Conservation (phyloP, 2,329 filamentous ascomycete genomes). For the Calycina herbarum region DNA sequence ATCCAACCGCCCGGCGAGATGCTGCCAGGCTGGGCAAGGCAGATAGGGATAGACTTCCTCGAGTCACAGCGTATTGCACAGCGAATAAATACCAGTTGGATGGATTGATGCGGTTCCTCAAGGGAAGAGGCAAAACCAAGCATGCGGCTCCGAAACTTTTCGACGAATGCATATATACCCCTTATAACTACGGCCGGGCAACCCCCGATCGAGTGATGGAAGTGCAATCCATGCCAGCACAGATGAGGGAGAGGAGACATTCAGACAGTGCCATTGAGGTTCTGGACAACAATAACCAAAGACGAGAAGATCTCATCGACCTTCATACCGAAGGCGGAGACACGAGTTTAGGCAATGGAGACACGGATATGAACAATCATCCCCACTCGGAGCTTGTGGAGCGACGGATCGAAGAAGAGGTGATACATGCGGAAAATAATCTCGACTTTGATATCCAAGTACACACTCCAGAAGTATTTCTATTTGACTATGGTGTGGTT, state of each 20-base stretch:
- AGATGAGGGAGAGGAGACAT: slow-evolving; percentile 66
- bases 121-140: slow-evolving; percentile 74
- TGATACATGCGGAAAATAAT: slow-evolving; percentile 40
- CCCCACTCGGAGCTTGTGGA: slow-evolving; percentile 30
- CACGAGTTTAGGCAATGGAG: slow-evolving; percentile 37
- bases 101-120: slow-evolving; percentile 84
- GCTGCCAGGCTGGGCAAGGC: slow-evolving; percentile 91
- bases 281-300: slow-evolving; percentile 56
- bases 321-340: slow-evolving; percentile 46
- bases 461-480: slow-evolving; percentile 90
- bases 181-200: slow-evolving; percentile 73
- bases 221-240: slow-evolving; percentile 37
- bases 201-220: slow-evolving; percentile 36
- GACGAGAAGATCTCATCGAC: slow-evolving; percentile 63
- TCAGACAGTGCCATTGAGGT: slow-evolving; percentile 73
- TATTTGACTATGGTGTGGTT: slow-evolving; percentile 96
- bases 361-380: slow-evolving; percentile 26
- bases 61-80: slow-evolving; percentile 96
- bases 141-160: slow-evolving; percentile 88
- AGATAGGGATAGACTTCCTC: slow-evolving; percentile 79
- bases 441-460: slow-evolving; percentile 83
- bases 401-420: slow-evolving; percentile 41
- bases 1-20: slow-evolving; percentile 88
- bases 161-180: slow-evolving; percentile 96
- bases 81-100: slow-evolving; percentile 91